Base-by-base conservation (phyloP, 129 eudicot species). In the Kitagawia praeruptora region DNA sequence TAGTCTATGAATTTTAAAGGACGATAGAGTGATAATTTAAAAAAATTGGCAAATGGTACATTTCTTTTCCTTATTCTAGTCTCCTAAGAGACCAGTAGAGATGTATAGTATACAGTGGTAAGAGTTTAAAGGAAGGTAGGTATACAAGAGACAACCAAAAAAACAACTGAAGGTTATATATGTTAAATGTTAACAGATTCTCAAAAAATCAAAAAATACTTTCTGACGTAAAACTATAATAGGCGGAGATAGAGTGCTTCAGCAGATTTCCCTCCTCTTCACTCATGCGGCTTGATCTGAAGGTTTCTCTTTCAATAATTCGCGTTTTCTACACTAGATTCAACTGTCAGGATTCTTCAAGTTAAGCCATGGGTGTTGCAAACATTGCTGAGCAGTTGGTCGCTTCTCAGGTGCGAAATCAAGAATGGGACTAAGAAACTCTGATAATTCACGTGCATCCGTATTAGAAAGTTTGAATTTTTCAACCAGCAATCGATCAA, bases 401-500 rank as follows among this genome's bases (percentile, higher is more conserved):
- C 99, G 93, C 70, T 90, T 92, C 79, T 86, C 99, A 9, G 99
- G 97, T 4, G 89, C 95, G 83, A 92, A 92, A 84, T 92, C 94
- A 67, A 95, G 91, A 63, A 95, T 86, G 40, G 99, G 97, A 76
- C 67, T 78, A 37, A 95, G 92, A 84, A 95, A 95, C 23, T 89
- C 87, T 1, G 91, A 88, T 44, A 95, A 90, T 53, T 92, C 95
- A 46, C 86, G 89, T 46, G 97, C 97, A 82, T 92, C 99, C 0
- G 85, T 74, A 47, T 90, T 93, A 19, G 89, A 72, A 66, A 90
- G 85, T 61, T 92, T 92, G 81, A 78, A 90, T 80, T 90, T 95
- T 31, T 95, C 96, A 53, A 92, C 80, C 70, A 95, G 96, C 31
- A 90, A 76, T 77, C 89, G 87, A 83, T 90, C 93, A 19, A 95